These are phyloP conservation scores for Aegilops tauschii DNA, from an alignment of 176 grass and related monocot species.

Conservation along the genomic window DNA sequence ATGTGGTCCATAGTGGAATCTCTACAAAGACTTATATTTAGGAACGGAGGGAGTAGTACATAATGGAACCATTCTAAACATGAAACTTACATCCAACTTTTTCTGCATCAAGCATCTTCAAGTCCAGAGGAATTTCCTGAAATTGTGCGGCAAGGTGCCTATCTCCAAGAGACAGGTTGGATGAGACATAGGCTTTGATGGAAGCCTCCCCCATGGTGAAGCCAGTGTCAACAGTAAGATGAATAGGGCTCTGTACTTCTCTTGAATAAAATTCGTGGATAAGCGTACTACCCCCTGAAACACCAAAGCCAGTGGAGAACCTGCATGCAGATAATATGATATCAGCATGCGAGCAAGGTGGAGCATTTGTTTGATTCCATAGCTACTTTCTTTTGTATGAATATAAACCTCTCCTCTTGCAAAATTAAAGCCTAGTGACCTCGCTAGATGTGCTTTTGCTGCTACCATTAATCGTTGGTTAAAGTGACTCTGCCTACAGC, in stretches of 20 bases:
- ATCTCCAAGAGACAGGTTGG: conserved; percentile 75
- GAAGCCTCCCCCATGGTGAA: conserved; percentile 84
- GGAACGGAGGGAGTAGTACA: neutral
- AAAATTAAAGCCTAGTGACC: neutral
- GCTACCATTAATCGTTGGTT: neutral
- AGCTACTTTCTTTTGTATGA: neutral
- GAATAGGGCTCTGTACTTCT: conserved; percentile 75
- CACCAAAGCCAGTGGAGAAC: conserved; percentile 95
- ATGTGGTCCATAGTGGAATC: too few relatives aligned
- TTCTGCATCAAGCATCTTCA: conserved; percentile 82
- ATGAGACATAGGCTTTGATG: conserved; percentile 83
- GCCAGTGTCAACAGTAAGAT: conserved; percentile 84
- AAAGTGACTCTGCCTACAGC: neutral
- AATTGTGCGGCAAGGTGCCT: conserved; percentile 80
- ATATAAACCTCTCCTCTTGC: neutral
- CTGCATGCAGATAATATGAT: conserved; percentile 33
- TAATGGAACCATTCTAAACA: neutral
- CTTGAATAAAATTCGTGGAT: conserved; percentile 95
- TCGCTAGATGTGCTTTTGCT: neutral
- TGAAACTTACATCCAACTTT: conserved; percentile 78
- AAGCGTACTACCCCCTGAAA: conserved; percentile 80
- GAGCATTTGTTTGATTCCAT: neutral
- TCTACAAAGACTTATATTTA: too few relatives aligned
- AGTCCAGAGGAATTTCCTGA: conserved; percentile 91
- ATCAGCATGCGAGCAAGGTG: neutral